Base-by-base conservation (phyloP, 768 basidiomycete genomes). In the Psilocybe subaeruginosa region DNA sequence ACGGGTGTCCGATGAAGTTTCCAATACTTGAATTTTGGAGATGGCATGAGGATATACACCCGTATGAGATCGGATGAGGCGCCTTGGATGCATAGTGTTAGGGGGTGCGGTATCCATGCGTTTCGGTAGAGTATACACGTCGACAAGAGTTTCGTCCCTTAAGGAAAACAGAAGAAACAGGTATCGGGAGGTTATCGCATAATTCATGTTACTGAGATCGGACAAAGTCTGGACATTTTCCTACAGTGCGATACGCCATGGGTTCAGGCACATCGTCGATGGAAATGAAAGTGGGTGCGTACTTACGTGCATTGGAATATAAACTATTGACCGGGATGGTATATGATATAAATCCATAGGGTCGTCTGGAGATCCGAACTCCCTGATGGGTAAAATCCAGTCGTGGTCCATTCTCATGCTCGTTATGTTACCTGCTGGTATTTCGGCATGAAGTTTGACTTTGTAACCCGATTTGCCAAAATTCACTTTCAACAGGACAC, bases 311-410 rank as follows among this genome's bases (percentile, higher is more conserved):
- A 69, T 64, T 33, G 70, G 68, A 19, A 66, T 39, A 35, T 58
- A 58, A 9, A 67, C 19, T 33, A 43, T 61, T 6, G 64, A 54
- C 29, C 63, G 59, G 35, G 70, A 64, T 14, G 70, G 70, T 11
- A 71, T 68, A 60, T 71, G 70, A 50, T 65, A 68, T 14, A 71
- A 33, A 47, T 71, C 62, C 61, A 69, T 64, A 29, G 63, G 65
- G 39, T 67, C 67, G 54, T 68, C 60, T 7, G 62, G 53, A 53
- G 61, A 63, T 30, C 9, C 30, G 52, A 67, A 66, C 43, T 71
- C 68, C 23, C 66, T 68, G 54, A 71, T 58, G 8, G 64, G 64
- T 27, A 71, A 53, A 50, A 71, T 61, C 65, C 66, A 71, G 58
- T 69, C 70, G 49, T 62, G 50, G 46, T 52, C 62, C 55, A 71